Base-by-base conservation (phyloP, 495 filamentous ascomycete genomes). In the Penicillium fimorum region DNA sequence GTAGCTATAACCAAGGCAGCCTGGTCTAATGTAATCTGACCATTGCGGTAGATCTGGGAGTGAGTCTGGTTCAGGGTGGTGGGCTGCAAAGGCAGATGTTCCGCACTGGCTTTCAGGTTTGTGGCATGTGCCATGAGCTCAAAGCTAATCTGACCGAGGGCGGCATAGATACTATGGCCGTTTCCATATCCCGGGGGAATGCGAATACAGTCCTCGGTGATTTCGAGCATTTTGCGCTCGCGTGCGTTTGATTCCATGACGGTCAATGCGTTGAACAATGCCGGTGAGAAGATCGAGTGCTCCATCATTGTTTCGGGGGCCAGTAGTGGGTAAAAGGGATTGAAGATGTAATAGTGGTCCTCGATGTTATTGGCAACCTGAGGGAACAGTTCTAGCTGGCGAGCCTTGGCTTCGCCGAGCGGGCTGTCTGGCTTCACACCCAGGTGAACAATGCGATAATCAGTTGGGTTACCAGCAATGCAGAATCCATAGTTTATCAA, bases 401-500 rank as follows among this genome's bases (percentile, higher is more conserved):
- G 67, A 8, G 58, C 58, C 50, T 71, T 75, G 22, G 71, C 74
- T 24, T 69, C 41, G 33, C 70, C 61, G 1, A 79, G 65, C n/a
- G 74, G 72, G 46, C 75, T 77, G 24, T 72, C 74, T 12, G 69
- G 59, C 20, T 72, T 68, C 45, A 75, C 72, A 1, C 71, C 69
- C 27, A 82, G 62, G 45, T 71, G 73, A 37, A 82, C 67, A 47
- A 74, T 74, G 42, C 77, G 79, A 52, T 80, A 78, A 69, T 86
- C 77, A 61, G 72, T 72, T 42, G 79, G 75, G 56, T 87, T 88
- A n/a, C 79, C 68, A 3, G 69, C 59, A 10, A 86, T 71, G 54
- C 80, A 82, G 65, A 89, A 89, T 4, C 86, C 86, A 47, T 89
- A 89, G 42, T 86, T 86, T 70, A 87, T 75, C 48, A 89, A 73